Evolutionary conservation across 2,329 filamentous ascomycete species (phyloP).

Genomic region (Pseudogymnoascus sp.): DNA sequence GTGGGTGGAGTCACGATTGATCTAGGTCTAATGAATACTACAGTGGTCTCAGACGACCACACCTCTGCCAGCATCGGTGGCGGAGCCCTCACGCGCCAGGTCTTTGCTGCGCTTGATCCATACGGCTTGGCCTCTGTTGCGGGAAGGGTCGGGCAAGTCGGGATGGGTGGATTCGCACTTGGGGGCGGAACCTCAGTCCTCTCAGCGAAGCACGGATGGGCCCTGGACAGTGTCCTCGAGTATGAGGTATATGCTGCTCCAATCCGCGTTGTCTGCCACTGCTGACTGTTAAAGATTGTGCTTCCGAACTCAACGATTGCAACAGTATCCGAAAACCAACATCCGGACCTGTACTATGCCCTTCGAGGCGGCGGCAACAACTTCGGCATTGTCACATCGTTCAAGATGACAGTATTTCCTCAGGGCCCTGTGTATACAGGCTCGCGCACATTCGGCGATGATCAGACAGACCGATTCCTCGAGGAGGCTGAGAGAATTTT

Average conservation of each 20-base stretch:
- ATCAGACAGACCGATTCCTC: constrained; percentile 9
- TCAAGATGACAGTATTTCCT: constrained; percentile 29
- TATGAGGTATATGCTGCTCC: constrained; percentile 13
- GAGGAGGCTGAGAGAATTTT: constrained; percentile 15
- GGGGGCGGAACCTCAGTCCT: constrained; percentile 29
- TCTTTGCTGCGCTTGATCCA: constrained; percentile 23
- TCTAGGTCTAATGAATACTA: constrained; percentile 24
- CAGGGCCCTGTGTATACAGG: constrained; percentile 10
- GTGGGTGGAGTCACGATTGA: constrained; percentile 30
- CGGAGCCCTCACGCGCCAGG: constrained; percentile 23
- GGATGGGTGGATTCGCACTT: constrained; percentile 16
- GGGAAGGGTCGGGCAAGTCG: constrained; percentile 13
- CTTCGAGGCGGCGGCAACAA: constrained; percentile 23
- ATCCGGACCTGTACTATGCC: constrained; percentile 31
- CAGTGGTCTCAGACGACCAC: constrained; percentile 23
- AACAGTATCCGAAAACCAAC: constrained; percentile 19
- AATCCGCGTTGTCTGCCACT: background rate
- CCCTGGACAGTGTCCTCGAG: constrained; percentile 21
- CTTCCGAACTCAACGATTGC: constrained; percentile 15
- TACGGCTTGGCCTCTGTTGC: constrained; percentile 15
- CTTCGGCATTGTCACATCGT: constrained; percentile 31
- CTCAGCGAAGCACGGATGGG: constrained; percentile 23
- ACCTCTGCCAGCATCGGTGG: constrained; percentile 21
- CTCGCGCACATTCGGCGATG: background rate
- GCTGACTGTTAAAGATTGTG: constrained; percentile 8